A percentile compares a stretch with the other conserved stretches of the same genome.
Evolutionary conservation across 305 asterid species (phyloP).

Genomic region (Fraxinus albicans): DNA sequence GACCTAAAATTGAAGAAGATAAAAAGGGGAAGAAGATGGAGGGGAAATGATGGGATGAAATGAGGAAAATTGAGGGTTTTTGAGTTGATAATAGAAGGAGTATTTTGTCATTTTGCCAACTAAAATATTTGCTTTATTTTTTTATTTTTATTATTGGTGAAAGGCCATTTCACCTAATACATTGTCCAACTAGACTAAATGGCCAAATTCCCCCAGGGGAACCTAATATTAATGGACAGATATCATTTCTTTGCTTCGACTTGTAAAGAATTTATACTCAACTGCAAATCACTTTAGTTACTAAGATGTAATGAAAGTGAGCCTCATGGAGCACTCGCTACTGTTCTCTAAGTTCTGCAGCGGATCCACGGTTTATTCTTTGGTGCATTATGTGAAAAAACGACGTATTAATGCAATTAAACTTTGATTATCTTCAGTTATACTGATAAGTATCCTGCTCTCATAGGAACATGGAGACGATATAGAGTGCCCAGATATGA

Average conservation of each 20-base stretch:
- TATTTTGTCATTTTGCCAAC: too few relatives aligned
- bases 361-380: constrained; percentile 20
- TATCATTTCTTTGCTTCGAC: constrained; percentile 46
- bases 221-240: constrained; percentile 43
- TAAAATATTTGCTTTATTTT: too few relatives aligned
- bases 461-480: constrained; percentile 45
- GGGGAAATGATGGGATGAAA: too few relatives aligned
- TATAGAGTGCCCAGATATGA: constrained; percentile 53
- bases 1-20: too few relatives aligned
- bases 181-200: too few relatives aligned
- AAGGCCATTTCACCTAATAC: too few relatives aligned
- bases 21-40: too few relatives aligned
- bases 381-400: constrained; percentile 15
- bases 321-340: constrained; percentile 34
- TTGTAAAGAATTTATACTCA: constrained; percentile 33
- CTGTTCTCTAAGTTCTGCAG: constrained; percentile 26
- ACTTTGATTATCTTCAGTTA: neutral
- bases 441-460: neutral
- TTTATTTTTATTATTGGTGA: too few relatives aligned
- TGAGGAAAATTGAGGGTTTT: too few relatives aligned
- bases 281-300: constrained; percentile 30
- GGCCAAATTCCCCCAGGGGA: neutral
- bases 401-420: neutral
- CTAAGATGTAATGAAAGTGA: constrained; percentile 37
- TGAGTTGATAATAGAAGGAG: too few relatives aligned